Percentiles rank a stretch among this genome's conserved stretches.
These are phyloP conservation scores for Leptographium wingfieldii DNA, from an alignment of 2,329 filamentous ascomycete genomes.

Conservation along the genomic window DNA sequence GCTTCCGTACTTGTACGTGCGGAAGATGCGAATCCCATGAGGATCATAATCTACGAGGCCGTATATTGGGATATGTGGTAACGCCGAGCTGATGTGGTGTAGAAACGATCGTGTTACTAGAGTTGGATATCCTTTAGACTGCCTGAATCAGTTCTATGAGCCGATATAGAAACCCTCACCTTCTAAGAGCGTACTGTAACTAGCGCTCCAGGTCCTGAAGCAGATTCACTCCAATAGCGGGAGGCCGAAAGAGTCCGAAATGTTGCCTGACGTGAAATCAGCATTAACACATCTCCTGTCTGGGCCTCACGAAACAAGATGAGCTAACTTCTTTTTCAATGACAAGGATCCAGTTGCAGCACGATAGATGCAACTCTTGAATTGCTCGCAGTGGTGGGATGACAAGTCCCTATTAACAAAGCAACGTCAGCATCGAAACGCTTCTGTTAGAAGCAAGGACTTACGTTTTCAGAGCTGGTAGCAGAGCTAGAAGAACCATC, in stretches of 20 bases:
- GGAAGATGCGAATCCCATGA: constrained; percentile 60
- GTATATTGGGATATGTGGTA: constrained; percentile 42
- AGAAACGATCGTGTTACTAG: constrained; percentile 56
- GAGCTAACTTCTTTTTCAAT: constrained; percentile 62
- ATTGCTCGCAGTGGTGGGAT: constrained; percentile 44
- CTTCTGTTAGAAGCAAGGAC: background rate
- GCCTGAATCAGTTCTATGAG: background rate
- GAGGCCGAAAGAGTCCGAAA: constrained; percentile 54
- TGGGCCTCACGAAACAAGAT: no score
- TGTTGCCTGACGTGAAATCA: constrained; percentile 42
- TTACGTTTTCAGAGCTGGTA: constrained; percentile 3
- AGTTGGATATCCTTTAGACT: constrained; percentile 78
- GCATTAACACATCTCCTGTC: constrained; percentile 11
- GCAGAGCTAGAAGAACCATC: constrained; percentile 13
- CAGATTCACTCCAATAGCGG: constrained; percentile 36
- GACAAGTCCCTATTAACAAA: constrained; percentile 39
- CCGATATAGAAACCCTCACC: background rate
- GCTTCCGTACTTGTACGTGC: constrained; percentile 63
- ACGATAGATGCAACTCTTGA: constrained; percentile 33
- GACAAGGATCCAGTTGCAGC: constrained; percentile 52
- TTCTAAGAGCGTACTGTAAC: constrained; percentile 41
- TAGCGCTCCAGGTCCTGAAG: constrained; percentile 46
- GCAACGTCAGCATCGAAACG: no score
- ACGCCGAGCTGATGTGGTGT: constrained; percentile 32
- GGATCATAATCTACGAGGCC: constrained; percentile 65